Evolutionary conservation across 495 filamentous ascomycete genomes (phyloP).

Genomic region (Cryomyces antarcticus): DNA sequence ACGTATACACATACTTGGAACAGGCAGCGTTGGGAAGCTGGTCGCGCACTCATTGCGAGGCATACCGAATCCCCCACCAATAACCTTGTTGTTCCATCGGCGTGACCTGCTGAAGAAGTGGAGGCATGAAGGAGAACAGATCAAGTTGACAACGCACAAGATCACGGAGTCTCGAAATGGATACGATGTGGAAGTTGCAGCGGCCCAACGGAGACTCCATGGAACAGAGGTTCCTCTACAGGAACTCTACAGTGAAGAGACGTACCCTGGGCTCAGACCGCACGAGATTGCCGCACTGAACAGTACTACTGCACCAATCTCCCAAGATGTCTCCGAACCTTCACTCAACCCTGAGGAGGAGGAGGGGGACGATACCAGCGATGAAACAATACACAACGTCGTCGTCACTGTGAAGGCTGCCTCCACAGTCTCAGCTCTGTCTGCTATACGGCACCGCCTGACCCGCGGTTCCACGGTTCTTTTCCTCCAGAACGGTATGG

Average conservation of each 20-base stretch:
- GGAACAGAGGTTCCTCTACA: slow-evolving; percentile 1
- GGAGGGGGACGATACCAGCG: slow-evolving; percentile 1
- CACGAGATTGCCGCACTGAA: not conserved
- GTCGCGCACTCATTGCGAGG: slow-evolving; percentile 37
- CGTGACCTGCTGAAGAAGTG: slow-evolving; percentile 18
- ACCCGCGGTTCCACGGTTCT: slow-evolving; percentile 51
- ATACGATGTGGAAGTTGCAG: slow-evolving; percentile 31
- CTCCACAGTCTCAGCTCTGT: slow-evolving; percentile 34
- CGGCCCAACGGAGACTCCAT: slow-evolving; percentile 3
- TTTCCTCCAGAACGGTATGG: slow-evolving; percentile 70
- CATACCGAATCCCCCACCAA: slow-evolving; percentile 34
- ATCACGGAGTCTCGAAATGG: slow-evolving; percentile 18
- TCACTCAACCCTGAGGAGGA: not conserved
- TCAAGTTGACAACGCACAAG: slow-evolving; percentile 20
- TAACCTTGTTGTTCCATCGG: slow-evolving; percentile 34
- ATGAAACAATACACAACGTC: slow-evolving; percentile 46
- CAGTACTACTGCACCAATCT: not conserved
- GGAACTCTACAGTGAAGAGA: not conserved
- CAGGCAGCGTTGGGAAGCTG: slow-evolving; percentile 37
- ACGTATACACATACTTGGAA: slow-evolving; percentile 37
- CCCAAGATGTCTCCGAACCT: not conserved
- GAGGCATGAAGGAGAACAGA: slow-evolving; percentile 12
- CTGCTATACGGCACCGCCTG: slow-evolving; percentile 41
- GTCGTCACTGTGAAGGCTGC: slow-evolving; percentile 48
- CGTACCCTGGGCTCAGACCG: not conserved